Base-by-base conservation (phyloP, 345 rosid genomes). In the Populus pruinosa region DNA sequence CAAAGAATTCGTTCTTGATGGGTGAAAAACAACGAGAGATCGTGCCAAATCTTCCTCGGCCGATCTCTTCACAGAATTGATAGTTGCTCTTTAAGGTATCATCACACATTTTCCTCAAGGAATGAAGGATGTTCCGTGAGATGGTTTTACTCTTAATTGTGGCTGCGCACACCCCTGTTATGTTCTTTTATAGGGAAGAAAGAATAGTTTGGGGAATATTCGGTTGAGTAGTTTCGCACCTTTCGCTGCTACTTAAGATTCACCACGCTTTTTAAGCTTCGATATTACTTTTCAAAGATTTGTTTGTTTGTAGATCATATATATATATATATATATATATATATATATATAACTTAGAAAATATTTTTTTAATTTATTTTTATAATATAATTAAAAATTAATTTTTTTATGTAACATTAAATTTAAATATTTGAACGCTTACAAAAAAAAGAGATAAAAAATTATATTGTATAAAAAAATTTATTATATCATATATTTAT, bases 1-100 rank as follows among this genome's bases (percentile, higher is more conserved):
- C 85, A 44, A 82, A 82, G 77, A 67, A 78, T 1, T 56, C 49
- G 67, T 75, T 68, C 4, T 35, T 67, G 59, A 47, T 17, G 9
- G 79, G 79, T 17, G 77, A 75, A 43, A 78, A 78, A 59, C 85
- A 82, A 41, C 85, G 79, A 25, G 50, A 71, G 73, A 82, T 39
- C 1, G 25, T 76, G 74, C 85, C 85, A 56, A 82, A 82, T 11
- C 85, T 68, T 39, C 85, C 85, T 8, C 85, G 79, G 70, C 85
- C 85, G 65, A 82, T 31, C 85, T 82, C 85, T 43, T 82, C 80
- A 59, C 82, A 78, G 35, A 72, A 5, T 14, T 82, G 82, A 67
- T 82, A 82, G 31, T 71, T 76, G 82, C 47, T 75, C 68, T 59
- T 75, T 21, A 71, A 7, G 16, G 79, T 43, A 2, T 72, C 73